Conservation (phyloP, 441 rosid species). For the Jatropha podagrica region DNA sequence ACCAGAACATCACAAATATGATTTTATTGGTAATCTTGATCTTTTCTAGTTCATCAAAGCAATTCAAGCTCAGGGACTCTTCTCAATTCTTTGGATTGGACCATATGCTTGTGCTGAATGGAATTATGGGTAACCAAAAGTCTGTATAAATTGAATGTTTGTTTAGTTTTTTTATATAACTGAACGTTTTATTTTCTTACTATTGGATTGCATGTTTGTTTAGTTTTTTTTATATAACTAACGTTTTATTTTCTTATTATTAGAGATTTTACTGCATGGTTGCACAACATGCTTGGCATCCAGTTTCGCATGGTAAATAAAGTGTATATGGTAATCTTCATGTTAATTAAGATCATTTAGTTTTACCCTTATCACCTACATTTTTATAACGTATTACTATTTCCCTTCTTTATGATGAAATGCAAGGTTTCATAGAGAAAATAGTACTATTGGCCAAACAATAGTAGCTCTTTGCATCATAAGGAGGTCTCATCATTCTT, state of each 20-base stretch:
- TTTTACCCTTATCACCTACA: too few species aligned
- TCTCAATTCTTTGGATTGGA: constrained; percentile 58
- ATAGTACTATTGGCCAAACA: too few species aligned
- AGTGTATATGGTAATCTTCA: constrained; percentile 47
- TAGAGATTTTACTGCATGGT: constrained; percentile 81
- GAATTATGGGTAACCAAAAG: constrained; percentile 57
- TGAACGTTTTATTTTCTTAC: too few species aligned
- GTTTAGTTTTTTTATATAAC: not conserved
- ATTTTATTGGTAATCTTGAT: too few species aligned
- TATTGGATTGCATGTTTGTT: too few species aligned
- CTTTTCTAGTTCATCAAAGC: constrained; percentile 41
- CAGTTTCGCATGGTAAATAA: constrained; percentile 62
- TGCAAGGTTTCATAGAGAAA: too few species aligned
- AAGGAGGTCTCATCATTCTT: constrained; percentile 63
- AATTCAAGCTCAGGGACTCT: constrained; percentile 36
- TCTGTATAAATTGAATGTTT: not conserved
- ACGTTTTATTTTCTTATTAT: not conserved
- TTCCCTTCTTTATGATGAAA: too few species aligned
- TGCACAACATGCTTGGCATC: constrained; percentile 70
- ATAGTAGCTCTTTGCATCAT: constrained; percentile 43
- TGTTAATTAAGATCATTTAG: too few species aligned
- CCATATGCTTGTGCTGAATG: constrained; percentile 70
- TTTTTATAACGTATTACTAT: too few species aligned
- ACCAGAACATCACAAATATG: too few species aligned
- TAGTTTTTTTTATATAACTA: not conserved